A percentile compares a stretch with the other conserved stretches of the same genome.
Evolutionary conservation across 495 filamentous ascomycete genomes (phyloP).

Genomic region (Beverwykella pulmonaria): DNA sequence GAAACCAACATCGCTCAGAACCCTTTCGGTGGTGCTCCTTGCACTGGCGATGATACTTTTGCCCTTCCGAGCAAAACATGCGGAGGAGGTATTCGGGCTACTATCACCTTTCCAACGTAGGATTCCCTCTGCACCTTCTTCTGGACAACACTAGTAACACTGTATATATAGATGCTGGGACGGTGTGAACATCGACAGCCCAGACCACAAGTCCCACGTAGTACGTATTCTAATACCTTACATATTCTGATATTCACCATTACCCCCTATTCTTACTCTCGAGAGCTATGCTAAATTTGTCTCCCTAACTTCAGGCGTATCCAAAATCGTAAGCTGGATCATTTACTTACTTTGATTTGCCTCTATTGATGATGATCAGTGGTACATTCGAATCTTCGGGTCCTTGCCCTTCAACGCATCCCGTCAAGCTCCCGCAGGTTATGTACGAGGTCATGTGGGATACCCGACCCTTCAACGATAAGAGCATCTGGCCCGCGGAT

Average conservation of each 20-base stretch:
- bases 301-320: constrained; percentile 1
- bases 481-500: constrained; percentile 17
- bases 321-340: constrained; percentile 17
- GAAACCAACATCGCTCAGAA: constrained; percentile 38
- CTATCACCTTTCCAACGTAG: constrained; percentile 31
- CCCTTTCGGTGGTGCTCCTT: constrained; percentile 35
- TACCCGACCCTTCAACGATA: constrained; percentile 17
- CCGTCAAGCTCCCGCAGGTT: constrained; percentile 19
- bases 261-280: no score
- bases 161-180: constrained; percentile 30
- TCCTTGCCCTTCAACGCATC: constrained; percentile 15
- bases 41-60: constrained; percentile 14
- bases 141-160: neutral
- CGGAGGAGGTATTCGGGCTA: constrained; percentile 47
- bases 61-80: constrained; percentile 38
- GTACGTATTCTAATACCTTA: no score
- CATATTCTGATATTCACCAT: no score
- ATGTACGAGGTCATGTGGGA: constrained; percentile 22
- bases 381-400: constrained; percentile 11
- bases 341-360: neutral
- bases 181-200: neutral
- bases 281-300: no score
- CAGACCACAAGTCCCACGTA: constrained; percentile 2
- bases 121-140: constrained; percentile 2
- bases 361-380: neutral